These are phyloP conservation scores for Miscanthus lutarioriparius DNA, from an alignment of 176 grass and related monocot genomes.

Conservation along the genomic window DNA sequence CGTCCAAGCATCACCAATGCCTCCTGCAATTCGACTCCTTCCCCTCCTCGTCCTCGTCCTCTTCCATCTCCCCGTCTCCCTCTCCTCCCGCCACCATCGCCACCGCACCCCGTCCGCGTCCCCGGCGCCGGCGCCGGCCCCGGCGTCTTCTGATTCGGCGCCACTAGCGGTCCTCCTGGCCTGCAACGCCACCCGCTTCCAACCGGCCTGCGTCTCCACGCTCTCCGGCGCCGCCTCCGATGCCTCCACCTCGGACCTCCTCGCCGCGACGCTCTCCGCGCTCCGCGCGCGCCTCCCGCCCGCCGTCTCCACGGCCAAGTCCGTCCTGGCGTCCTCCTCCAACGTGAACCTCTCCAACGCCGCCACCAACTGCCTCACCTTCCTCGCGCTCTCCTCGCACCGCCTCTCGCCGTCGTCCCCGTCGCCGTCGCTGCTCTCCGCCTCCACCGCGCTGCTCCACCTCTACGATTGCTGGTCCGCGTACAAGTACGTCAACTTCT, in stretches of 20 bases:
- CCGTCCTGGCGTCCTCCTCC: constrained; percentile 57
- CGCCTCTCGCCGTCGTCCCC: constrained; percentile 57
- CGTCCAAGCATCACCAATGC: constrained; percentile 11
- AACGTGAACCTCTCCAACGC: constrained; percentile 74
- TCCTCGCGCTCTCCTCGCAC: constrained; percentile 56
- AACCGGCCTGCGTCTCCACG: constrained; percentile 55
- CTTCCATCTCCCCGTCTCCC: constrained; percentile 27
- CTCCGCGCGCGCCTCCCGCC: constrained; percentile 51
- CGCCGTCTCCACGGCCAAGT: constrained; percentile 57
- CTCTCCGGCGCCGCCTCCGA: constrained; percentile 45
- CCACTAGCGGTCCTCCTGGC: constrained; percentile 55
- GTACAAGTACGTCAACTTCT: constrained; percentile 83
- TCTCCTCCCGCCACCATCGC: constrained; percentile 23
- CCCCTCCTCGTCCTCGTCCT: neutral
- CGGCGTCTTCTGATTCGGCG: constrained; percentile 28
- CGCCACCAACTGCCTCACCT: constrained; percentile 85
- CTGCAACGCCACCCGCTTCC: constrained; percentile 77
- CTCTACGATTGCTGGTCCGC: constrained; percentile 98
- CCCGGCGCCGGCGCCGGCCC: neutral
- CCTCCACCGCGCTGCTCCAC: constrained; percentile 73
- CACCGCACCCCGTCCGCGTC: neutral
- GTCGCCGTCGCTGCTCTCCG: constrained; percentile 45
- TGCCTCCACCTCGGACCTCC: constrained; percentile 51
- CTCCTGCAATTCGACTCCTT: neutral
- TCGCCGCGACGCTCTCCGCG: constrained; percentile 42